phyloP scores from a whole-genome alignment of 257 asterid genomes.

The Petunia axillaris region DNA sequence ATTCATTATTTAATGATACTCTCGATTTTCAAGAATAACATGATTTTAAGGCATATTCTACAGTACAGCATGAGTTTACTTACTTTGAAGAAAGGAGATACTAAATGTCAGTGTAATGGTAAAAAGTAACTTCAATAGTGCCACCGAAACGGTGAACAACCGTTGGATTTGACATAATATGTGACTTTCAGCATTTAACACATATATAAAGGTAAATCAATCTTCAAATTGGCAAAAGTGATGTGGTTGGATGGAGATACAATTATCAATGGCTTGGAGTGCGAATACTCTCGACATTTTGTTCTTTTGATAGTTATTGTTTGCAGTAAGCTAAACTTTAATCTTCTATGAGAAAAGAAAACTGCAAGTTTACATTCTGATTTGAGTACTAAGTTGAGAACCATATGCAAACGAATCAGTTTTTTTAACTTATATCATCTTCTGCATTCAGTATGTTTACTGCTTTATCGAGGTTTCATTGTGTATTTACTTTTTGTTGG shows the following conservation, averaged over 20 bases:
- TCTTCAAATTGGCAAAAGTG: not conserved
- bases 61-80: not conserved
- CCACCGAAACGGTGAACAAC: not conserved
- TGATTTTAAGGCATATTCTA: slow-evolving; percentile 10
- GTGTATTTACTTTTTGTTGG: slow-evolving; percentile 7
- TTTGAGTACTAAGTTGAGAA: not conserved
- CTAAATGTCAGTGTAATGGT: not conserved
- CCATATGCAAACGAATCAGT: not conserved
- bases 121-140: not conserved
- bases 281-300: not conserved
- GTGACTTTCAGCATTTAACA: not conserved
- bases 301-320: no score
- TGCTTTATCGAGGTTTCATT: slow-evolving; percentile 2
- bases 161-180: not conserved
- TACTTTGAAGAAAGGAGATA: not conserved
- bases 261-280: not conserved
- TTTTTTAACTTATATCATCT: not conserved
- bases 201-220: not conserved
- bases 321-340: not conserved
- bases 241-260: slow-evolving; percentile 13
- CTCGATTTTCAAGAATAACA: not conserved
- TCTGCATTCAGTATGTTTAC: not conserved
- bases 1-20: not conserved
- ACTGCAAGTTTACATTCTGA: not conserved
- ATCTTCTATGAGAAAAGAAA: not conserved